Conservation (phyloP, 768 basidiomycete genomes). For the Nidularia pulvinata region DNA sequence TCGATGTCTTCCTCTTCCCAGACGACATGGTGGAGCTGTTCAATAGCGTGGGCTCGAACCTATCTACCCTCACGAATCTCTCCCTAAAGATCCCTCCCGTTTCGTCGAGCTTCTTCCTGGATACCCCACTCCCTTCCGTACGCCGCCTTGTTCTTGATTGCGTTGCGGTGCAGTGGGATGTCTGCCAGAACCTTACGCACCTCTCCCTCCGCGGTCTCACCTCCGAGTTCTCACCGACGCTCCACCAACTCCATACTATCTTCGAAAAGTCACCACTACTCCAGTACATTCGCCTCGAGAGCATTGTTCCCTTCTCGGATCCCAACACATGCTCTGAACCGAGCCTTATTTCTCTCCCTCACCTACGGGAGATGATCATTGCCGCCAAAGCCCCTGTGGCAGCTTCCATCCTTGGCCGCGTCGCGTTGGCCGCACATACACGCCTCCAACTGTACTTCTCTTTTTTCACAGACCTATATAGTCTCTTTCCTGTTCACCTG, state of each 20-base stretch:
- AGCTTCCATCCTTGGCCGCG: conserved; percentile 17
- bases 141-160: conserved; percentile 28
- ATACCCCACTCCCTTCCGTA: conserved; percentile 22
- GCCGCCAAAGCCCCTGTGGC: conserved; percentile 20
- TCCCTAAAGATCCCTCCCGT: conserved; percentile 30
- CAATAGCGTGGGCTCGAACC: conserved; percentile 16
- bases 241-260: conserved; percentile 27
- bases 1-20: conserved; percentile 33
- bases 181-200: conserved; percentile 24
- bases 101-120: conserved; percentile 16
- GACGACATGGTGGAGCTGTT: conserved; percentile 29
- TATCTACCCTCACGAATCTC: conserved; percentile 24
- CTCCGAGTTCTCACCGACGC: conserved; percentile 25
- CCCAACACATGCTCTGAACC: neutral
- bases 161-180: conserved; percentile 31
- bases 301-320: conserved; percentile 14
- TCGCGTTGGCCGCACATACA: conserved; percentile 15
- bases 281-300: conserved; percentile 27
- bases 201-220: conserved; percentile 29
- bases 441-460: conserved; percentile 25
- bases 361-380: conserved; percentile 26
- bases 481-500: conserved; percentile 21
- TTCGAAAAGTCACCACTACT: conserved; percentile 28
- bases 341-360: conserved; percentile 11
- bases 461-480: conserved; percentile 16